Conservation (phyloP, 1,284 basidiomycete genomes). For the Chiua sp. region DNA sequence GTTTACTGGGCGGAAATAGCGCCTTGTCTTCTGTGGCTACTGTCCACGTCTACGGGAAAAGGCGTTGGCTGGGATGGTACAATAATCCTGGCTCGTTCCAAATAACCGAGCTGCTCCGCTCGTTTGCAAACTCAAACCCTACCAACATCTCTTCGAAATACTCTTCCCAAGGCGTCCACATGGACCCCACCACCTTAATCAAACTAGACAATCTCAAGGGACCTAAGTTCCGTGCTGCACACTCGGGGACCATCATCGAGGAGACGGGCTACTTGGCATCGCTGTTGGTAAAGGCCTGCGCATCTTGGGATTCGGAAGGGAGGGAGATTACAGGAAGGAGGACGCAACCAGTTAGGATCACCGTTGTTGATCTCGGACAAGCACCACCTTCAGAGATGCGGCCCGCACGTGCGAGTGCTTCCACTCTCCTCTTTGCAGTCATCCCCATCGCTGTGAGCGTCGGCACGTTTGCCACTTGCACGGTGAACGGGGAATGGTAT, state of each 20-base stretch:
- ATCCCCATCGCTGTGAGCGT: constrained; percentile 30
- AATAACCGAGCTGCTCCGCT: constrained; percentile 23
- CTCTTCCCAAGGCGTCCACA: constrained; percentile 12
- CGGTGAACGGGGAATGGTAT: constrained; percentile 28
- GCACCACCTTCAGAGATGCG: constrained; percentile 12
- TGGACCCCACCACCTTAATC: constrained; percentile 23
- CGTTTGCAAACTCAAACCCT: constrained; percentile 20
- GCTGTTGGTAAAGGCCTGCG: constrained; percentile 23
- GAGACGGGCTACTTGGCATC: constrained; percentile 22
- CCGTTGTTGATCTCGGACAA: constrained; percentile 24
- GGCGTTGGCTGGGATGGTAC: constrained; percentile 37
- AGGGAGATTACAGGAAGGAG: constrained; percentile 10
- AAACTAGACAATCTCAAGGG: constrained; percentile 19
- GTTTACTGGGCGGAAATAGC: constrained; percentile 29
- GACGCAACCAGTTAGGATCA: constrained; percentile 20
- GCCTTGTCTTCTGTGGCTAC: constrained; percentile 30
- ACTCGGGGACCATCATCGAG: constrained; percentile 28
- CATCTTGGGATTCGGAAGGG: constrained; percentile 9
- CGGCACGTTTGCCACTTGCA: constrained; percentile 19
- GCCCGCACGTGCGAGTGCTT: constrained; percentile 5
- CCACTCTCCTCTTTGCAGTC: constrained; percentile 10
- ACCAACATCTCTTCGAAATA: constrained; percentile 9
- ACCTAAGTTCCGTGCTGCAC: constrained; percentile 25
- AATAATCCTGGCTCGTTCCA: constrained; percentile 33
- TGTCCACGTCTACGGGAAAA: constrained; percentile 26